Evolutionary conservation across 2,329 filamentous ascomycete species (phyloP), one percentile per base, ranked within the genome.

Genomic region (Chaetomium sp.): DNA sequence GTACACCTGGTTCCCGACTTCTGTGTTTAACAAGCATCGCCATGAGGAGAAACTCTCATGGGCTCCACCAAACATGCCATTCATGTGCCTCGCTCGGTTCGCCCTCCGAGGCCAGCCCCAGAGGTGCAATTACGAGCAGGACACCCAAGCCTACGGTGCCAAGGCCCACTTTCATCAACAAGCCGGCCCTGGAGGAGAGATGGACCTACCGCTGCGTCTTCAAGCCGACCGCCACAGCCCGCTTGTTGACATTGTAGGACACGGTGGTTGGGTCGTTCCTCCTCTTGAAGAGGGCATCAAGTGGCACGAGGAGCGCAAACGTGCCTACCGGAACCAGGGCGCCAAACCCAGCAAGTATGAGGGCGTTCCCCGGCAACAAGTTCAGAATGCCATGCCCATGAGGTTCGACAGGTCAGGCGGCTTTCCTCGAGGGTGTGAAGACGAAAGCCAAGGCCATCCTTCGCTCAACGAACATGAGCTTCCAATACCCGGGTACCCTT

Each of bases 361-460:
- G 56, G 53, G 60, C 21, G 21, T 53, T 4, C 66, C 60, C 5
- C 45, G 59, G 0, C 51, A 51, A 16, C 38, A 60, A 21, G 56
- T 50, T 12, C 61, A 66, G 33, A 38, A 57, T 2, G 67, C 64
- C 45, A 57, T 61, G 62, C 60, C 65, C 13, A n/a, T 66, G 2
- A 23, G 19, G 31, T 53, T 68, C 16, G 67, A 69, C 60, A 59
- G 51, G 49, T 61, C 69, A 5, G 55, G 51, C 33, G 38, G 38
- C 4, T 23, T 51, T 9, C 92, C 93, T 99, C 27, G 95, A 98
- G 85, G 95, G 95, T 91, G 95, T 99, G 86, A 99, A 99, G 92
- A 98, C 95, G 82, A 98, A 99, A 90, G 94, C 95, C 78, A 98
- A 98, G 91, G 94, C 95, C 75, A 99, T 99, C 74, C 87, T 98